phyloP scores from a whole-genome alignment of 2,329 filamentous ascomycete species.

The Ascochyta viciae-villosae region DNA sequence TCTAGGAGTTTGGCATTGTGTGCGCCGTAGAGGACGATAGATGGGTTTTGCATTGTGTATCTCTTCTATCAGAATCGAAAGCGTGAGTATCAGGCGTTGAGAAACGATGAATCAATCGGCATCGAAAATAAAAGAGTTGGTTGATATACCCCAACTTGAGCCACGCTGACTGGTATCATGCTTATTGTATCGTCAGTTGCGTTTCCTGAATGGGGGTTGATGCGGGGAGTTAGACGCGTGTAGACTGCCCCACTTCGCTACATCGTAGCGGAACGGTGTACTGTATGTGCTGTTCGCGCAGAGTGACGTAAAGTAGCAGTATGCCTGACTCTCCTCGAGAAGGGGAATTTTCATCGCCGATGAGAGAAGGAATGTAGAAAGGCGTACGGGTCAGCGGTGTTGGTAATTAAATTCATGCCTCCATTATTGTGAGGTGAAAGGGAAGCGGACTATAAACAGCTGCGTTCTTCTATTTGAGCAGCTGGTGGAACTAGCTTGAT shows the following conservation, averaged over 20 bases:
- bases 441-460: too few relatives aligned
- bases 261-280: too few relatives aligned
- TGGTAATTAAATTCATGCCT: too few relatives aligned
- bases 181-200: background rate
- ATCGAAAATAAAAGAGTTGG: background rate
- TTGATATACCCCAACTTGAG: background rate
- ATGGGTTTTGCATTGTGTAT: constrained; percentile 48
- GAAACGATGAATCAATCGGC: too few relatives aligned
- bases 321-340: too few relatives aligned
- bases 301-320: background rate
- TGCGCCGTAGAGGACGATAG: constrained; percentile 52
- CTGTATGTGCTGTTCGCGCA: background rate
- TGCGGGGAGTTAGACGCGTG: constrained; percentile 27
- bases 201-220: background rate
- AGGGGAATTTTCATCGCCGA: background rate
- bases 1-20: constrained; percentile 50
- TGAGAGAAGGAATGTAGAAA: too few relatives aligned
- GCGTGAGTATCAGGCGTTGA: too few relatives aligned
- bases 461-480: too few relatives aligned
- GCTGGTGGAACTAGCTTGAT: too few relatives aligned
- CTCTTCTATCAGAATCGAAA: background rate
- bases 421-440: too few relatives aligned
- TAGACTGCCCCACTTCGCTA: constrained; percentile 50
- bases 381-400: too few relatives aligned
- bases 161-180: background rate